Evolutionary conservation across 768 basidiomycete genomes (phyloP), one percentile per base, ranked within the genome.

Genomic region (Dentipellis sp.): DNA sequence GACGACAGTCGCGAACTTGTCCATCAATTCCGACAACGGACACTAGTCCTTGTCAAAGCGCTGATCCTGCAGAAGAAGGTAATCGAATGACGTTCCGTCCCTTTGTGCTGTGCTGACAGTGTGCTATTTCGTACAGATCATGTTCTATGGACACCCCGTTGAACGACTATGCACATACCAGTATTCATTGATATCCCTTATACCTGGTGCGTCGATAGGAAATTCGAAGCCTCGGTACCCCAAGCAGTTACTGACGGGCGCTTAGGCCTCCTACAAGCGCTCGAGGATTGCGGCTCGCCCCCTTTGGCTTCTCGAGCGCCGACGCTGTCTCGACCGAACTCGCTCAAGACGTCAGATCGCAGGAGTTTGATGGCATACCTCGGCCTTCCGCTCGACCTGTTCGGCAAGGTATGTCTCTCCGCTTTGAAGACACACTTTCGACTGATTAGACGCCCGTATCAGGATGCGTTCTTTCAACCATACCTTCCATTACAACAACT

Each of bases 401-500:
- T 95, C 54, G 94, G 94, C 55, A 87, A 88, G 77, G 92, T 91
- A 58, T 14, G 22, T 10, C 45, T 19, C 23, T 42, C 10, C 47
- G 19, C 56, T 50, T 39, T 53, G 22, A 16, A 40, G 36, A 6
- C 21, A 19, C 10, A 37, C 7, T 48, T 34, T 17, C 10, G 1
- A 17, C 35, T 10, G 29, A 36, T 56, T 39, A 29, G 29, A 29
- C 29, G 29, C 29, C 49, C 49, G 34, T 9, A 2, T 47, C 61
- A 92, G 86, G 90, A 93, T 62, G 80, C 93, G 4, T 94, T 98
- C 73, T 99, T 99, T 73, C 97, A 99, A 68, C 97, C 97, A 1
- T 99, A 98, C 67, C 74, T 98, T 11, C 95, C 97, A 0, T 70
- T 99, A 2, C 97, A 99, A 68, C 94, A 99, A 70, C 74, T 97